Percentiles rank a stretch among this genome's conserved stretches.
Conservation (phyloP, 2,329 filamentous ascomycete genomes). For the Hortaea sp. region DNA sequence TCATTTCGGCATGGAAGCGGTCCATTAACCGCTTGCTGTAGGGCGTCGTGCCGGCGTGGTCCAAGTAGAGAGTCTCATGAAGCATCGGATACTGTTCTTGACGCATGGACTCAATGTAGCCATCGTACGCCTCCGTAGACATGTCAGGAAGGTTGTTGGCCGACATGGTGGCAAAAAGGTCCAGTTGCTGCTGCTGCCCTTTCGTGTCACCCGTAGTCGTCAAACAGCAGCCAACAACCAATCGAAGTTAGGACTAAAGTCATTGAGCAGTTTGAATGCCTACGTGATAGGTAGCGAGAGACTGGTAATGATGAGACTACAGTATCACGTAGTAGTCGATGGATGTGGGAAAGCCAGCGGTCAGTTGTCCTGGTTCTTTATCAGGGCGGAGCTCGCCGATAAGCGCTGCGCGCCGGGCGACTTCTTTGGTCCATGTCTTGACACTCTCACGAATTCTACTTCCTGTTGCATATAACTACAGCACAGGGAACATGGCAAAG, state of each 20-base stretch:
- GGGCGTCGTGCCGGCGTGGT: constrained; percentile 85
- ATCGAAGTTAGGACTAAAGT: constrained; percentile 7
- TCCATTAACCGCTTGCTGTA: constrained; percentile 63
- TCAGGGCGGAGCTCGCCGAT: background rate
- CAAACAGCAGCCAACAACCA: constrained; percentile 8
- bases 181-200: background rate
- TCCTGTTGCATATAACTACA: no score
- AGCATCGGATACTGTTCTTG: constrained; percentile 37
- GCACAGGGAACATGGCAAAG: no score
- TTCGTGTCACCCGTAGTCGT: constrained; percentile 8
- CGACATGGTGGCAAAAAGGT: background rate
- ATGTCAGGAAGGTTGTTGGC: background rate
- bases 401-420: background rate
- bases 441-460: no score
- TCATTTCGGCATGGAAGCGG: constrained; percentile 68
- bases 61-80: constrained; percentile 52
- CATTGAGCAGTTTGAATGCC: constrained; percentile 1
- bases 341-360: background rate
- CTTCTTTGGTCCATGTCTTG: no score
- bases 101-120: constrained; percentile 39
- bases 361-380: background rate
- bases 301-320: background rate
- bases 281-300: background rate
- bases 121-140: constrained; percentile 21
- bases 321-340: background rate